phyloP scores from a whole-genome alignment of 2,329 filamentous ascomycete species.

The Colletotrichum sp. region DNA sequence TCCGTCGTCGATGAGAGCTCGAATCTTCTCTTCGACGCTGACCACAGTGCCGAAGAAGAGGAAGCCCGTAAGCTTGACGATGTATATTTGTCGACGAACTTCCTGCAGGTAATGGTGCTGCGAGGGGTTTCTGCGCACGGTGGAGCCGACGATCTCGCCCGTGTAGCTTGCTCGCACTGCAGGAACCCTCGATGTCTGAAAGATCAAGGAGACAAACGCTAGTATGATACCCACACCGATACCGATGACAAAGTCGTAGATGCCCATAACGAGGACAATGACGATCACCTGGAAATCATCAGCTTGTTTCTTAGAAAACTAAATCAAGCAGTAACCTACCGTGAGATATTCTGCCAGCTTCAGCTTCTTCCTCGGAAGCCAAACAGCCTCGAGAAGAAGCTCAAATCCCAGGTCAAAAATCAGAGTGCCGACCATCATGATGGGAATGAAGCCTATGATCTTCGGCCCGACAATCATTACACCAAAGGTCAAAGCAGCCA shows the following conservation, averaged over 20 bases:
- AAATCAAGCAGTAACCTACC: constrained; percentile 45
- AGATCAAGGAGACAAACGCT: constrained; percentile 88
- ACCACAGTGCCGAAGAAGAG: constrained; percentile 99
- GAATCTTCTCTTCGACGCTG: constrained; percentile 88
- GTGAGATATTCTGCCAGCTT: constrained; percentile 89
- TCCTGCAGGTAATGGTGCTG: constrained; percentile 87
- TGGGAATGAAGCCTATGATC: constrained; percentile 91
- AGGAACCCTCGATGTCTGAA: constrained; percentile 89
- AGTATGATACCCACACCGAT: constrained; percentile 91
- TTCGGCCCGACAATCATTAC: constrained; percentile 86
- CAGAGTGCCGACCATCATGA: constrained; percentile 94
- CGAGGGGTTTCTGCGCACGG: constrained; percentile 87
- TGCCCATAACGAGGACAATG: constrained; percentile 95
- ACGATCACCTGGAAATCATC: constrained; percentile 65
- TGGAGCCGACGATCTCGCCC: constrained; percentile 87
- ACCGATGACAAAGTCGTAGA: constrained; percentile 94
- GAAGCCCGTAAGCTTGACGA: constrained; percentile 91
- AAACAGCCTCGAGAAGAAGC: constrained; percentile 85
- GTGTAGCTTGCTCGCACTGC: constrained; percentile 91
- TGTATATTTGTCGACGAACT: constrained; percentile 85
- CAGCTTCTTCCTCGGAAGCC: constrained; percentile 87
- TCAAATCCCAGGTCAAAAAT: constrained; percentile 97
- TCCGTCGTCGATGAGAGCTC: constrained; percentile 81
- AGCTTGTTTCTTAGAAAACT: constrained; percentile 17
- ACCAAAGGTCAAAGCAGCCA: constrained; percentile 80